A percentile compares a stretch with the other conserved stretches of the same genome.
Conservation (phyloP, 2,329 filamentous ascomycete species). For the Nigrospora osmanthi region DNA sequence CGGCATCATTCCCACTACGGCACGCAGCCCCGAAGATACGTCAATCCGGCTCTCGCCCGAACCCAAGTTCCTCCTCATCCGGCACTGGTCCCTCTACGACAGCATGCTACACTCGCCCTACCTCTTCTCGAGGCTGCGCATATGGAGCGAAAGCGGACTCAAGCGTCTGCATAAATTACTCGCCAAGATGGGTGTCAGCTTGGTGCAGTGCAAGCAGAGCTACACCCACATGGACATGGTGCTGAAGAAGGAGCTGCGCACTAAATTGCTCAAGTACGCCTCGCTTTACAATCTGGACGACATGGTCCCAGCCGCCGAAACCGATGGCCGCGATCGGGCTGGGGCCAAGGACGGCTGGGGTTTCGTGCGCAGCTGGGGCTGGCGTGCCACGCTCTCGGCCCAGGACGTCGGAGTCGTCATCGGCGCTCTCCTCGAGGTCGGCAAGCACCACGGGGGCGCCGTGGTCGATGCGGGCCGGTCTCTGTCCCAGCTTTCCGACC, state of each 20-base stretch:
- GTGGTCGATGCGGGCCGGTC: slow-evolving; percentile 19
- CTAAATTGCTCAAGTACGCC: slow-evolving; percentile 83
- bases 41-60: slow-evolving; percentile 90
- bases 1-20: slow-evolving; percentile 84
- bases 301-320: slow-evolving; percentile 73
- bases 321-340: slow-evolving; percentile 60
- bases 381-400: slow-evolving; percentile 88
- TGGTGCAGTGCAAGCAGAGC: slow-evolving; percentile 88
- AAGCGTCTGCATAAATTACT: slow-evolving; percentile 89
- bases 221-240: slow-evolving; percentile 99
- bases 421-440: slow-evolving; percentile 87
- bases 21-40: slow-evolving; percentile 81
- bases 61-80: slow-evolving; percentile 82
- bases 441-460: slow-evolving; percentile 43
- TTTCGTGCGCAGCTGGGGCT: slow-evolving; percentile 95
- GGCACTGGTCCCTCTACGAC: slow-evolving; percentile 97
- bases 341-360: slow-evolving; percentile 89
- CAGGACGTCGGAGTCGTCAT: slow-evolving; percentile 92
- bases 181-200: slow-evolving; percentile 94
- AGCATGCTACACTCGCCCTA: slow-evolving; percentile 98
- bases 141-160: slow-evolving; percentile 85
- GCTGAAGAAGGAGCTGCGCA: slow-evolving; percentile 77
- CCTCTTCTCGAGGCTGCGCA: slow-evolving; percentile 81
- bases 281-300: slow-evolving; percentile 91
- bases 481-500: slow-evolving; percentile 11